phyloP scores from a whole-genome alignment of 2,329 filamentous ascomycete species.

The Fusarium bactridioides region DNA sequence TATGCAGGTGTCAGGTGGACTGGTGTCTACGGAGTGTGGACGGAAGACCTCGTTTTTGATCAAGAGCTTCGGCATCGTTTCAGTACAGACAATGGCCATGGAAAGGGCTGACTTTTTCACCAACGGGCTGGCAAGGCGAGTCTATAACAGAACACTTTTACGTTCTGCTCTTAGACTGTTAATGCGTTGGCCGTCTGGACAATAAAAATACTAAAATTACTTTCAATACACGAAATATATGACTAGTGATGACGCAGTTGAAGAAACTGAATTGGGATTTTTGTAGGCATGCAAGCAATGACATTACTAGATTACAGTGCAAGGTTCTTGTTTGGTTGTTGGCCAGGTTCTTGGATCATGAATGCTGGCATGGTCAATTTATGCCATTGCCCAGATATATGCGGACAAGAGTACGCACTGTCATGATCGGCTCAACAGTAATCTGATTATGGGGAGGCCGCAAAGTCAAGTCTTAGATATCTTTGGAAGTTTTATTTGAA shows the following conservation, averaged over 20 bases:
- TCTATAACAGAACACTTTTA: constrained; percentile 58
- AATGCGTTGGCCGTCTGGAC: constrained; percentile 64
- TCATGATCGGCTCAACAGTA: background rate
- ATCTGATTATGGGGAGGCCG: background rate
- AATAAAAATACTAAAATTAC: constrained; percentile 61
- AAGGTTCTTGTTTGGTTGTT: background rate
- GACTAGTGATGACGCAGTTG: constrained; percentile 15
- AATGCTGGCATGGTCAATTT: background rate
- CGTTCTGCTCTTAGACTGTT: constrained; percentile 64
- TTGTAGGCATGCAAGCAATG: background rate
- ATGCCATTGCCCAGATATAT: background rate
- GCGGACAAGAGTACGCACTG: background rate
- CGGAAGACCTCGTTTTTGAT: constrained; percentile 64
- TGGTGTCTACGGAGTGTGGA: constrained; percentile 73
- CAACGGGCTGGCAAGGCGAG: constrained; percentile 50
- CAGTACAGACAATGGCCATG: constrained; percentile 54
- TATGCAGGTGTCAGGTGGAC: constrained; percentile 56
- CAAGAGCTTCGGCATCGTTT: constrained; percentile 58
- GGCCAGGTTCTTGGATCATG: background rate
- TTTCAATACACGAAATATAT: constrained; percentile 47
- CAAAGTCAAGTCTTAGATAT: constrained; percentile 33
- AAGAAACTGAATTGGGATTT: background rate
- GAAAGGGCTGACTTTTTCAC: constrained; percentile 48
- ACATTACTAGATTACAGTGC: background rate
- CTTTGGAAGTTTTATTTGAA: constrained; percentile 20